Evolutionary conservation across 2,329 filamentous ascomycete species (phyloP).

Genomic region (Aspergillus nomiae): DNA sequence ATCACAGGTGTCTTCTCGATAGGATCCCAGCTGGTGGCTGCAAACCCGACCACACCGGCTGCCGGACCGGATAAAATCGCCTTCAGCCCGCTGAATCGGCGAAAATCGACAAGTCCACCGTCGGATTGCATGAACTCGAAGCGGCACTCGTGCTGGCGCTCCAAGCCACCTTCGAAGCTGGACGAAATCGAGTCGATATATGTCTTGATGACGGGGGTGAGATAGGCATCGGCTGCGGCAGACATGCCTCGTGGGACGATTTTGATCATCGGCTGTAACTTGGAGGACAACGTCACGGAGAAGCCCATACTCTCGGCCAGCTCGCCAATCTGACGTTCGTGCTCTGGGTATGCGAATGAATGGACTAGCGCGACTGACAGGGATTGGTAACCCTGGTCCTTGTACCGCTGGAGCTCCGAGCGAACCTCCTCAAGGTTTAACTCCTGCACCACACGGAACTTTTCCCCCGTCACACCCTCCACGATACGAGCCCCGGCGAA

Average conservation of each 20-base stretch:
- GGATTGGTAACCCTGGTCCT: slow-evolving; percentile 70
- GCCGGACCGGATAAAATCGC: slow-evolving; percentile 89
- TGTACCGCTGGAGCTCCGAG: slow-evolving; percentile 65
- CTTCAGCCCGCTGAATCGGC: slow-evolving; percentile 76
- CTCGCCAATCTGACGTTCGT: slow-evolving; percentile 76
- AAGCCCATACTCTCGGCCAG: slow-evolving; percentile 81
- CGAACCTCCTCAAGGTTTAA: slow-evolving; percentile 58
- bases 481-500: slow-evolving; percentile 66
- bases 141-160: slow-evolving; percentile 69
- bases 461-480: slow-evolving; percentile 63
- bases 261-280: slow-evolving; percentile 85
- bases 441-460: slow-evolving; percentile 68
- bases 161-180: slow-evolving; percentile 78
- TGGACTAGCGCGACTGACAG: slow-evolving; percentile 88
- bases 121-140: slow-evolving; percentile 98
- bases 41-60: slow-evolving; percentile 92
- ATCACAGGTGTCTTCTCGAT: slow-evolving; percentile 83
- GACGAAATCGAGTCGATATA: slow-evolving; percentile 61
- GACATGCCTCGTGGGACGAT: slow-evolving; percentile 66
- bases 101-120: slow-evolving; percentile 63
- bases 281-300: slow-evolving; percentile 73
- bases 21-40: slow-evolving; percentile 84
- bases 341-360: slow-evolving; percentile 84
- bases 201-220: slow-evolving; percentile 52
- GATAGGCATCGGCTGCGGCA: neutral